These are phyloP conservation scores for Drechslerella dactyloides DNA, from an alignment of 2,329 filamentous ascomycete genomes.

Conservation along the genomic window DNA sequence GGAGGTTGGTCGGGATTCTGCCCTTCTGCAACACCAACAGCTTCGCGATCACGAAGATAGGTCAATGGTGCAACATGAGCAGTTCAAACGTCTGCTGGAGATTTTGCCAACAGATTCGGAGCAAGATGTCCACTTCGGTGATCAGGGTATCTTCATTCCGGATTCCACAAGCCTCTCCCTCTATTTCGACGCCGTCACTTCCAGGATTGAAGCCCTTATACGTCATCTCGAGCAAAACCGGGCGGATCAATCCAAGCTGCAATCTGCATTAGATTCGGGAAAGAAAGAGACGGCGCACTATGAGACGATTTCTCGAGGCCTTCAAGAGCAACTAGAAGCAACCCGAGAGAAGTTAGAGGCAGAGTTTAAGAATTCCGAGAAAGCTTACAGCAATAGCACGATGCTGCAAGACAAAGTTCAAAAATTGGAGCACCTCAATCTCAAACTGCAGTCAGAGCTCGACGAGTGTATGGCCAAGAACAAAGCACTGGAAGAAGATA, in stretches of 20 bases:
- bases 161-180: background rate
- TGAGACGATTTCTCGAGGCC: constrained; percentile 2
- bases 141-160: background rate
- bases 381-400: background rate
- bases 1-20: constrained; percentile 14
- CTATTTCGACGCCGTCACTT: constrained; percentile 9
- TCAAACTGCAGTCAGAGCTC: constrained; percentile 58
- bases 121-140: background rate
- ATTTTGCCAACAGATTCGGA: constrained; percentile 7
- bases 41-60: constrained; percentile 13
- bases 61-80: background rate
- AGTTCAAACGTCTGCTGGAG: constrained; percentile 14
- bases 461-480: constrained; percentile 48
- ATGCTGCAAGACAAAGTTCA: constrained; percentile 9
- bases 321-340: constrained; percentile 15
- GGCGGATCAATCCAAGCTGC: constrained; percentile 14
- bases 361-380: constrained; percentile 12
- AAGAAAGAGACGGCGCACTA: constrained; percentile 7
- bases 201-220: background rate
- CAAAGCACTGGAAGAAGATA: constrained; percentile 56
- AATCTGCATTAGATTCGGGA: constrained; percentile 6
- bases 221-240: constrained; percentile 10
- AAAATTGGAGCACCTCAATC: constrained; percentile 68
- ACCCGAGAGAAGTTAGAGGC: constrained; percentile 4
- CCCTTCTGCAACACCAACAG: constrained; percentile 12